These are phyloP conservation scores for Phoma herbarum DNA, from an alignment of 2,329 filamentous ascomycete genomes.

Conservation along the genomic window DNA sequence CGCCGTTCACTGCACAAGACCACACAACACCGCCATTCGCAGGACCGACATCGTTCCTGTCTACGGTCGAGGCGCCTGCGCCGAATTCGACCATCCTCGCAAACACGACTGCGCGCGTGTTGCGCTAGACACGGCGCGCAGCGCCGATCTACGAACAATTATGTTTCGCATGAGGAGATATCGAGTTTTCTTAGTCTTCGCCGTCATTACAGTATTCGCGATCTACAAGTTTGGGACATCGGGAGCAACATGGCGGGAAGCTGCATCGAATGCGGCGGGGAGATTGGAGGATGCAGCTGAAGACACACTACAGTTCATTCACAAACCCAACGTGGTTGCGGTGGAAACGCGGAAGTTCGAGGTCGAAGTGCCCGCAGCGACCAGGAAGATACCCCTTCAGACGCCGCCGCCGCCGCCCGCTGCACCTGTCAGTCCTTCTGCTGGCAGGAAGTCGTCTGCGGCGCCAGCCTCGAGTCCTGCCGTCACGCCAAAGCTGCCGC, in stretches of 20 bases:
- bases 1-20: conserved; percentile 7
- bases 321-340: conserved; percentile 36
- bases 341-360: conserved; percentile 46
- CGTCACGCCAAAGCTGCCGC: conserved; percentile 19
- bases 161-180: conserved; percentile 70
- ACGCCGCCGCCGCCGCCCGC: conserved; percentile 43
- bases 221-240: conserved; percentile 63
- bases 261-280: conserved; percentile 33
- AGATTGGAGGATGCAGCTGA: conserved; percentile 27
- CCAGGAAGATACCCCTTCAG: conserved; percentile 31
- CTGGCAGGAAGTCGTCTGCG: conserved; percentile 27
- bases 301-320: conserved; percentile 32
- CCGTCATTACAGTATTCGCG: conserved; percentile 63
- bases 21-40: not conserved
- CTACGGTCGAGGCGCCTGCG: not conserved
- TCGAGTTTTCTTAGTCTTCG: conserved; percentile 66
- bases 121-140: conserved; percentile 22
- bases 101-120: conserved; percentile 15
- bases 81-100: not conserved
- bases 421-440: conserved; percentile 16
- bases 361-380: conserved; percentile 44
- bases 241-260: conserved; percentile 51
- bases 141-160: conserved; percentile 19
- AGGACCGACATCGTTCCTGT: not conserved
- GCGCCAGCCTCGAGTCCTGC: conserved; percentile 25